Conservation (phyloP, 441 rosid species). For the Syzygium syzygioides region DNA sequence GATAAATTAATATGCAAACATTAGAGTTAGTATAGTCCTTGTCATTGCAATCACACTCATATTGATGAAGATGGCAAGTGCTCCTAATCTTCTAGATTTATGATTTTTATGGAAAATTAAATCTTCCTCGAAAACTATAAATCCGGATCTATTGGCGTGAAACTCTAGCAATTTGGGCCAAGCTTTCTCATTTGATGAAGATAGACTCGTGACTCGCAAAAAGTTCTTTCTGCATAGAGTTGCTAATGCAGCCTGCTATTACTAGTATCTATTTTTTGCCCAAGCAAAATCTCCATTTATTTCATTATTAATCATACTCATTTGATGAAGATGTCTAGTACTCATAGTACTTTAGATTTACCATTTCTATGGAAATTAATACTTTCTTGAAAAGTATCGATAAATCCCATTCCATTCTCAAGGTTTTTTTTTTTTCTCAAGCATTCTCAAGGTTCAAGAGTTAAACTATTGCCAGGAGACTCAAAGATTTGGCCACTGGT, state of each 20-base stretch:
- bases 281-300: neutral
- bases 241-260: neutral
- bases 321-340: neutral
- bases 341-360: neutral
- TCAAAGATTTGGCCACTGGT: neutral
- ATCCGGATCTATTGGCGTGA: neutral
- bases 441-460: neutral
- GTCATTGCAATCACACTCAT: neutral
- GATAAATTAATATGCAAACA: neutral
- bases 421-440: too few species aligned
- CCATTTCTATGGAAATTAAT: neutral
- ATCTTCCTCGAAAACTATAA: neutral
- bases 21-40: neutral
- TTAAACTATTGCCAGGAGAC: neutral
- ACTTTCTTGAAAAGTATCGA: neutral
- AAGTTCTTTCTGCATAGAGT: neutral
- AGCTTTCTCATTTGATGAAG: neutral
- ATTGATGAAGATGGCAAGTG: neutral
- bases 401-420: neutral
- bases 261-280: neutral
- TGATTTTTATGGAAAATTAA: neutral
- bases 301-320: neutral
- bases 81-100: neutral
- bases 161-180: neutral
- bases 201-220: neutral